Conservation (phyloP, 495 filamentous ascomycete genomes). For the Schizothecium vesticola region DNA sequence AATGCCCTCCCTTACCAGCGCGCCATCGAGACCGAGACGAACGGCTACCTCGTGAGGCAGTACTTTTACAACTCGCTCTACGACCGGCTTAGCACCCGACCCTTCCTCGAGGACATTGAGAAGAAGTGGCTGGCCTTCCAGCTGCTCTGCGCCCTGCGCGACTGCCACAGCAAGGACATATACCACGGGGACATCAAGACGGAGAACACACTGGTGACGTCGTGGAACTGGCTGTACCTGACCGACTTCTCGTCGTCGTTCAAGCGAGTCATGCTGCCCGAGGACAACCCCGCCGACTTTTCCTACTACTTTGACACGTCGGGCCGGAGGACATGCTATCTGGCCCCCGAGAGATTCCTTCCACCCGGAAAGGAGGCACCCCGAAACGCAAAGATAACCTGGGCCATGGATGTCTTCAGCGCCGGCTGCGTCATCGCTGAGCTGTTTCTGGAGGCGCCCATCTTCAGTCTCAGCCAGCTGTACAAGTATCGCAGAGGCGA, state of each 20-base stretch:
- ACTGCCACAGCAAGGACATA: conserved; percentile 85
- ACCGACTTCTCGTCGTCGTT: conserved; percentile 93
- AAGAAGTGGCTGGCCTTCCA: conserved; percentile 99
- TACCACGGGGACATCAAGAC: conserved; percentile 99
- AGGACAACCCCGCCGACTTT: conserved; percentile 96
- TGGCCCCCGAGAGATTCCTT: conserved; percentile 90
- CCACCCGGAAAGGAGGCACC: conserved; percentile 58
- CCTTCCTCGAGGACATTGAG: conserved; percentile 94
- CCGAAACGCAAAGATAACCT: conserved; percentile 54
- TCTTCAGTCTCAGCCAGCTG: conserved; percentile 88
- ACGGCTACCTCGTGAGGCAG: conserved; percentile 93
- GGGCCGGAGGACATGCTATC: conserved; percentile 86
- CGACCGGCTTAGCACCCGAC: conserved; percentile 93
- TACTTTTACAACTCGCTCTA: conserved; percentile 95
- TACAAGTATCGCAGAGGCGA: conserved; percentile 90
- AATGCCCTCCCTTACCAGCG: conserved; percentile 90
- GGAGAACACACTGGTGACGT: conserved; percentile 92
- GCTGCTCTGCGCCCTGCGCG: conserved; percentile 83
- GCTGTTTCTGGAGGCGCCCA: conserved; percentile 89
- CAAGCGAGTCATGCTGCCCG: conserved; percentile 90
- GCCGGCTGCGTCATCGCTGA: conserved; percentile 96
- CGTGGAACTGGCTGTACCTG: conserved; percentile 99
- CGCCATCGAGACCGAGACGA: conserved; percentile 80
- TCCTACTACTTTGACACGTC: conserved; percentile 97
- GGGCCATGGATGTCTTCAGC: conserved; percentile 99